These are phyloP conservation scores for Chrysosporium queenslandicum DNA, from an alignment of 2,329 filamentous ascomycete species.

Conservation along the genomic window DNA sequence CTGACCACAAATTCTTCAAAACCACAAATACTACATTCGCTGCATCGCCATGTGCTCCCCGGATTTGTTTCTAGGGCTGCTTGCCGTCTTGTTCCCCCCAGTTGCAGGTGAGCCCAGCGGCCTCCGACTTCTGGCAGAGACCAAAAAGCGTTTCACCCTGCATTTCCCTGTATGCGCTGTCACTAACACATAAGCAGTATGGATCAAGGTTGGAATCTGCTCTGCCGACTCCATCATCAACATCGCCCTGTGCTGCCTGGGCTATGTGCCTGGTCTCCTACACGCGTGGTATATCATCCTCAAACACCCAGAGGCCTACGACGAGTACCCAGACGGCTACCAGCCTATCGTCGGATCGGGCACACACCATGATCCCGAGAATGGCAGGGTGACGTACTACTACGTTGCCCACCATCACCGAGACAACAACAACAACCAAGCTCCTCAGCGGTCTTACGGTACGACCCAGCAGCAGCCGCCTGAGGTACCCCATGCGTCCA, in stretches of 20 bases:
- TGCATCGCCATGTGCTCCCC: constrained; percentile 45
- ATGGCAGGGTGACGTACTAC: constrained; percentile 59
- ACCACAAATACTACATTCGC: neutral
- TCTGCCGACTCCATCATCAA: constrained; percentile 90
- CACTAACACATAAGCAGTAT: constrained; percentile 51
- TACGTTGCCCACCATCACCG: constrained; percentile 50
- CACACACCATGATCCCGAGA: constrained; percentile 29
- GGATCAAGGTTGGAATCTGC: constrained; percentile 93
- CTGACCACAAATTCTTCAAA: neutral
- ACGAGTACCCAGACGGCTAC: constrained; percentile 50
- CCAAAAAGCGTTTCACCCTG: neutral
- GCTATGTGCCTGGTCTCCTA: constrained; percentile 74
- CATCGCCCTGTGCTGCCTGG: constrained; percentile 73
- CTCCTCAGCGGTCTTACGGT: constrained; percentile 30
- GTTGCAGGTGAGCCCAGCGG: constrained; percentile 42
- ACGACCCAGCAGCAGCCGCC: constrained; percentile 28
- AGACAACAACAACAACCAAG: constrained; percentile 21
- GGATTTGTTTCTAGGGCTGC: constrained; percentile 51
- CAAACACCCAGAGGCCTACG: constrained; percentile 66
- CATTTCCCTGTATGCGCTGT: neutral
- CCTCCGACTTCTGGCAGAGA: neutral
- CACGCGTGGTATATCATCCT: constrained; percentile 98
- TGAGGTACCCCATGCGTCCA: constrained; percentile 18
- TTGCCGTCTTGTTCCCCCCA: constrained; percentile 53
- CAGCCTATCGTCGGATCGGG: constrained; percentile 51